Evolutionary conservation across 129 eudicot genomes (phyloP).

Genomic region (Pittosporum tobira): DNA sequence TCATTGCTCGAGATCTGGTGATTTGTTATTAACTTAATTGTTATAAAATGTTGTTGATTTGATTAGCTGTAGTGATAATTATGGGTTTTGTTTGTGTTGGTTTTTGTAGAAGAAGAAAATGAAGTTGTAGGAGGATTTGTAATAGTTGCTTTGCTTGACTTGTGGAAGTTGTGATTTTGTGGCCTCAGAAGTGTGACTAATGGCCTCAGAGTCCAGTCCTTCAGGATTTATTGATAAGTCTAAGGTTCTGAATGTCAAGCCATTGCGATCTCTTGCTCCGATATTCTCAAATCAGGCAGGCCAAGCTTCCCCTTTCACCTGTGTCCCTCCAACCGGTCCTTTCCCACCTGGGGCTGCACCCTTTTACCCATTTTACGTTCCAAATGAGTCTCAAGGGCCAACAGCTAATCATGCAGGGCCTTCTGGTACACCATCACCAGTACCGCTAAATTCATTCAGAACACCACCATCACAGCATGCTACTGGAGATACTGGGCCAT

Average conservation of each 20-base stretch:
- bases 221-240: slow-evolving; percentile 44
- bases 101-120: not conserved
- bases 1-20: not conserved
- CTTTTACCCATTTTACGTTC: slow-evolving; percentile 48
- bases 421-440: too few species aligned
- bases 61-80: not conserved
- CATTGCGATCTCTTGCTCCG: slow-evolving; percentile 65
- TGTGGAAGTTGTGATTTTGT: slow-evolving; percentile 6
- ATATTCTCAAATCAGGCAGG: slow-evolving; percentile 46
- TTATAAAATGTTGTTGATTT: not conserved
- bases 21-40: not conserved
- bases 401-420: slow-evolving; percentile 5
- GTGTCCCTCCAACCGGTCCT: slow-evolving; percentile 69
- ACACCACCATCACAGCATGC: too few species aligned
- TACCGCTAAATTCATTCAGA: too few species aligned
- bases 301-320: slow-evolving; percentile 40
- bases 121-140: not conserved
- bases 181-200: slow-evolving; percentile 15
- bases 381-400: slow-evolving; percentile 22
- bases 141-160: slow-evolving; percentile 8
- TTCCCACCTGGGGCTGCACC: slow-evolving; percentile 75
- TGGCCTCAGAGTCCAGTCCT: slow-evolving; percentile 44
- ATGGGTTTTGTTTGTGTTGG: slow-evolving; percentile 12
- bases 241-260: slow-evolving; percentile 60
- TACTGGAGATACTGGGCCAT: too few species aligned